phyloP scores from a whole-genome alignment of 192 early-diverging fungal genomes.

The Coemansia sp. region DNA sequence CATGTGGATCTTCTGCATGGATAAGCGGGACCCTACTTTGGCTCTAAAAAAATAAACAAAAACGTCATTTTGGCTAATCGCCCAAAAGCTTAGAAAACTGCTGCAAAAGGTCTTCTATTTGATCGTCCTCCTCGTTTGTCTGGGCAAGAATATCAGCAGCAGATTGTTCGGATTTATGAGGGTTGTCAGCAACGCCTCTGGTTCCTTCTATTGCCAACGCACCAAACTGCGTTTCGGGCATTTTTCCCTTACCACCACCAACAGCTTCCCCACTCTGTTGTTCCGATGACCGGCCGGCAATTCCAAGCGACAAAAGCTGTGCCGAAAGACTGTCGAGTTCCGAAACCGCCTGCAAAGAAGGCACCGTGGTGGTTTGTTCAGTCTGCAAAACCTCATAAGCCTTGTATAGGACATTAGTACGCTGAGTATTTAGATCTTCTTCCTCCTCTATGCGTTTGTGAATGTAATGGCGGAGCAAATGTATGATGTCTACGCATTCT shows the following conservation, averaged over 20 bases:
- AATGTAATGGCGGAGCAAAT: slow-evolving; percentile 21
- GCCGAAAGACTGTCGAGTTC: slow-evolving; percentile 42
- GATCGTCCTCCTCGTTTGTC: slow-evolving; percentile 15
- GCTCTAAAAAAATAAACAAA: background rate
- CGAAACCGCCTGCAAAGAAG: slow-evolving; percentile 3
- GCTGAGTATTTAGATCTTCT: slow-evolving; percentile 1
- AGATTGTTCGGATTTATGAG: background rate
- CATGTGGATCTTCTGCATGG: too few relatives aligned
- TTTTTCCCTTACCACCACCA: slow-evolving; percentile 22
- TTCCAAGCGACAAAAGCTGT: slow-evolving; percentile 31
- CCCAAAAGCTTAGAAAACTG: slow-evolving; percentile 6
- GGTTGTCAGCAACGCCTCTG: background rate
- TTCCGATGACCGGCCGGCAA: background rate
- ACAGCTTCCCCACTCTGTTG: background rate
- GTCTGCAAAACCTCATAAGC: background rate
- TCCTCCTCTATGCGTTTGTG: slow-evolving; percentile 5
- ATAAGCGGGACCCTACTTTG: background rate
- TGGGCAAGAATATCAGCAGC: background rate
- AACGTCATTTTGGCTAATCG: background rate
- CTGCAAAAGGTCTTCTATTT: slow-evolving; percentile 27
- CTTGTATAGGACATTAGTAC: background rate
- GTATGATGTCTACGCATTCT: slow-evolving; percentile 44
- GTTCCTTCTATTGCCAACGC: background rate
- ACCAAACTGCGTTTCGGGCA: slow-evolving; percentile 6
- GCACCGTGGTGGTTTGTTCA: background rate